A percentile compares a stretch with the other conserved stretches of the same genome.
phyloP scores from a whole-genome alignment of 495 filamentous ascomycete species.

The Hyaloscypha finlandica region DNA sequence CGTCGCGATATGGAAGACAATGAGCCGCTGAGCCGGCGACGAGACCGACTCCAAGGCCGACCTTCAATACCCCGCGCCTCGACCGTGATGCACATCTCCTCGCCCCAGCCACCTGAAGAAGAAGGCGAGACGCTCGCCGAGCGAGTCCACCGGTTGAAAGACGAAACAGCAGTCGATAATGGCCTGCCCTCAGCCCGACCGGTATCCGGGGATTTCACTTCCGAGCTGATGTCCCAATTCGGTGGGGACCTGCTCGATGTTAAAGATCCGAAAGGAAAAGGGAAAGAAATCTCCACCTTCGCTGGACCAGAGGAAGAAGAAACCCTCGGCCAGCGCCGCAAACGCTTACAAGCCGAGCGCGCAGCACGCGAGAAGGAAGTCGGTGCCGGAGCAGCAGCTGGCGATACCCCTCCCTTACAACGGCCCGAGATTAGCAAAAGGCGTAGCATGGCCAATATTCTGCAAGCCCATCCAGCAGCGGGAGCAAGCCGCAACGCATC shows the following conservation, averaged over 20 bases:
- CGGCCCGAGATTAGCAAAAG: conserved; percentile 42
- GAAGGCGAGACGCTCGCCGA: conserved; percentile 82
- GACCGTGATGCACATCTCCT: conserved; percentile 37
- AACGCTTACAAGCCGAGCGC: conserved; percentile 74
- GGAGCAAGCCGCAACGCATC: conserved; percentile 13
- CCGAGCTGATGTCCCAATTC: conserved; percentile 74
- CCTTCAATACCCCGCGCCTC: conserved; percentile 24
- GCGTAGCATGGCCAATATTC: conserved; percentile 70
- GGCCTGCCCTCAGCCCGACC: conserved; percentile 53
- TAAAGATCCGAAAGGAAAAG: conserved; percentile 33
- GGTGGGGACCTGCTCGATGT: conserved; percentile 50
- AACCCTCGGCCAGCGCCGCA: conserved; percentile 83
- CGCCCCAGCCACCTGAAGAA: conserved; percentile 48
- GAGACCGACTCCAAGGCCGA: conserved; percentile 70
- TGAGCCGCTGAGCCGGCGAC: conserved; percentile 80
- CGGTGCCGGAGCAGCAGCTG: conserved; percentile 35
- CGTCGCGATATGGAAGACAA: conserved; percentile 84
- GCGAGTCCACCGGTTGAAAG: conserved; percentile 68
- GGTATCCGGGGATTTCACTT: conserved; percentile 75
- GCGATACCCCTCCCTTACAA: conserved; percentile 34
- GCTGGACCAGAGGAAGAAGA: conserved; percentile 67
- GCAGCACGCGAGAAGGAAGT: conserved; percentile 54
- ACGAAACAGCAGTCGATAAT: conserved; percentile 47
- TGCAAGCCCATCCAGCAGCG: conserved; percentile 49
- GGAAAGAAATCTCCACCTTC: conserved; percentile 23